Conservation (phyloP, 306 rosid species). For the Albizia julibrissin region DNA sequence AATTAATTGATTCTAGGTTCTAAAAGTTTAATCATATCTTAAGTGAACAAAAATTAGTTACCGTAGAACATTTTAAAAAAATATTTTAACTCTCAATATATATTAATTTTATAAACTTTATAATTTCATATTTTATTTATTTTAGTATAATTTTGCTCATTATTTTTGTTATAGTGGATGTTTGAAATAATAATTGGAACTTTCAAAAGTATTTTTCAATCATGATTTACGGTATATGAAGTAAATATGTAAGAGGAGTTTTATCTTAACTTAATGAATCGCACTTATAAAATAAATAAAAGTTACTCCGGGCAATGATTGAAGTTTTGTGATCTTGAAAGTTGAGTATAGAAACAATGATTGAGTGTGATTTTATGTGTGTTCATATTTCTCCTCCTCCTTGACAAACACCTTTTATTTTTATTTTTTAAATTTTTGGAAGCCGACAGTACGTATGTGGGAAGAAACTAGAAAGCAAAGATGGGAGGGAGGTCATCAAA, state of each 20-base stretch:
- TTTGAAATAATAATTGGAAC: too few species aligned
- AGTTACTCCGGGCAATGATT: background rate
- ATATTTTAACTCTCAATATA: background rate
- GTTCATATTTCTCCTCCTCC: background rate
- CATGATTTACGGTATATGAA: too few species aligned
- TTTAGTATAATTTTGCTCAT: background rate
- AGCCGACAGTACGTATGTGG: conserved; percentile 22
- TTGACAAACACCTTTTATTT: background rate
- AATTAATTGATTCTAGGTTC: background rate
- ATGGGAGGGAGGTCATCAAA: background rate
- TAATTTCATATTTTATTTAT: background rate
- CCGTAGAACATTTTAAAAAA: too few species aligned
- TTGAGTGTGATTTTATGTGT: background rate
- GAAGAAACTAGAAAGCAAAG: background rate
- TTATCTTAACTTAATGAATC: too few species aligned
- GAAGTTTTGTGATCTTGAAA: background rate
- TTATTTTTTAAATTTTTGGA: background rate
- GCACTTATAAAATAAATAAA: too few species aligned
- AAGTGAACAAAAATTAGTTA: too few species aligned
- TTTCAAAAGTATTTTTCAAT: too few species aligned
- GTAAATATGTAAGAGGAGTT: too few species aligned
- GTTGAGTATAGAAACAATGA: conserved; percentile 4
- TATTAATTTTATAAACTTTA: background rate
- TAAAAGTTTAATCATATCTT: background rate
- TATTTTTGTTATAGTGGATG: too few species aligned